These are phyloP conservation scores for Schwanniomyces occidentalis DNA, from an alignment of 805 yeast species.

Conservation along the genomic window DNA sequence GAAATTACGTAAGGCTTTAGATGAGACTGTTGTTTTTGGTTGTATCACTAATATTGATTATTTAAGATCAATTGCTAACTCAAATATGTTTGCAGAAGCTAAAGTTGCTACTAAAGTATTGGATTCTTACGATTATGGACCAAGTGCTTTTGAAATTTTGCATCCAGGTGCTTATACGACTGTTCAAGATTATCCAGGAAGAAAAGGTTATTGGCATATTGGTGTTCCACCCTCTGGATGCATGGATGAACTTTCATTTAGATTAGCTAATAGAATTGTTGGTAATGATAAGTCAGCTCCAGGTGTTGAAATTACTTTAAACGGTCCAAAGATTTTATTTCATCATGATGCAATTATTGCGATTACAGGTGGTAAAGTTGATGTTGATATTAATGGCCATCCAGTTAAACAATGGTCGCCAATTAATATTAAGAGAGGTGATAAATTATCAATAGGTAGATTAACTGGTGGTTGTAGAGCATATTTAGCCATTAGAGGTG, in stretches of 20 bases:
- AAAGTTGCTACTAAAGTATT: conserved; percentile 84
- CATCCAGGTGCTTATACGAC: conserved; percentile 80
- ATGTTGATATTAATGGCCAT: conserved; percentile 64
- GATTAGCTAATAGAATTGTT: conserved; percentile 86
- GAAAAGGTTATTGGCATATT: conserved; percentile 81
- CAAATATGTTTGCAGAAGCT: conserved; percentile 81
- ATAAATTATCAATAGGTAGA: conserved; percentile 78
- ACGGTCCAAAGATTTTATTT: conserved; percentile 84
- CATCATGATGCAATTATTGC: conserved; percentile 78
- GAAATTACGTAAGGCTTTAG: conserved; percentile 75
- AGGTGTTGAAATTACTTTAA: conserved; percentile 84
- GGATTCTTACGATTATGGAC: conserved; percentile 75
- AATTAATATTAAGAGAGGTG: conserved; percentile 68
- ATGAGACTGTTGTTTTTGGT: conserved; percentile 86
- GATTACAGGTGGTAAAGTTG: conserved; percentile 82
- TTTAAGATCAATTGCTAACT: conserved; percentile 78
- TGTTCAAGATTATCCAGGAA: conserved; percentile 96
- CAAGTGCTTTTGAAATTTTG: conserved; percentile 81
- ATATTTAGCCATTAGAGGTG: conserved; percentile 87
- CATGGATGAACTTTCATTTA: conserved; percentile 90
- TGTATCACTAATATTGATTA: conserved; percentile 90
- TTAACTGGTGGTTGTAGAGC: conserved; percentile 82
- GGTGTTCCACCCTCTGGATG: conserved; percentile 99
- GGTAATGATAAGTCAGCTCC: conserved; percentile 85
- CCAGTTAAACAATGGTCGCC: conserved; percentile 70